Conservation (phyloP, 1,139 yeast species). For the Taphrina populina region DNA sequence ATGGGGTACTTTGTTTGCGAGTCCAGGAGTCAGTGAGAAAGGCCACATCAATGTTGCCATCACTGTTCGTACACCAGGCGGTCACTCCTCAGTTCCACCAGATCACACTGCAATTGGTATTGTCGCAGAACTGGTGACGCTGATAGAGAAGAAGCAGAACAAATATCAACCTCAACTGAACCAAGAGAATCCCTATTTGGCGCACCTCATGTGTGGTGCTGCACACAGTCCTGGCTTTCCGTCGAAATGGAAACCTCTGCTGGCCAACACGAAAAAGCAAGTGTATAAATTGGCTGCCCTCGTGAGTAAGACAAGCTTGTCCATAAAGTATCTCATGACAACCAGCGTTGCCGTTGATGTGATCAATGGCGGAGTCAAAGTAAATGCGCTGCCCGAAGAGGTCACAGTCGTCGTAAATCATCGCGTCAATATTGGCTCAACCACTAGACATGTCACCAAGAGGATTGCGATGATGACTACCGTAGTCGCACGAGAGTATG, state of each 20-base stretch:
- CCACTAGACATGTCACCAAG: conserved; percentile 49
- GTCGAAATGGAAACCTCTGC: conserved; percentile 2
- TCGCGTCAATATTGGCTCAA: conserved; percentile 57
- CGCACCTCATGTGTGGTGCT: conserved; percentile 19
- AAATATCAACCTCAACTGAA: conserved; percentile 17
- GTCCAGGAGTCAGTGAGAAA: conserved; percentile 66
- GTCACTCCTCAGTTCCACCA: conserved; percentile 73
- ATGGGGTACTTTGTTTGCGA: conserved; percentile 54
- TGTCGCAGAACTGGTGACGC: conserved; percentile 51
- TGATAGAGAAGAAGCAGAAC: conserved; percentile 23
- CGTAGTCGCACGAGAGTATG: conserved; percentile 51
- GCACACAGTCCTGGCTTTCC: conserved; percentile 21
- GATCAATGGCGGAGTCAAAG: conserved; percentile 65
- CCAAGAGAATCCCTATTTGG: conserved; percentile 14
- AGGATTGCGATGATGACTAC: conserved; percentile 49
- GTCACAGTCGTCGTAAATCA: conserved; percentile 59
- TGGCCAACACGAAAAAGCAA: background rate
- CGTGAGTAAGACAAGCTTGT: background rate
- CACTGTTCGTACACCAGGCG: conserved; percentile 60
- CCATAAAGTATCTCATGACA: conserved; percentile 51
- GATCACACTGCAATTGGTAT: conserved; percentile 75
- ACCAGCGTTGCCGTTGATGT: conserved; percentile 73
- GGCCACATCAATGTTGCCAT: conserved; percentile 58
- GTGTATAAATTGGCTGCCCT: conserved; percentile 5
- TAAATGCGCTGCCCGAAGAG: conserved; percentile 72